A percentile compares a stretch with the other conserved stretches of the same genome.
phyloP scores from a whole-genome alignment of 495 filamentous ascomycete genomes.

The Zalerion maritima region DNA sequence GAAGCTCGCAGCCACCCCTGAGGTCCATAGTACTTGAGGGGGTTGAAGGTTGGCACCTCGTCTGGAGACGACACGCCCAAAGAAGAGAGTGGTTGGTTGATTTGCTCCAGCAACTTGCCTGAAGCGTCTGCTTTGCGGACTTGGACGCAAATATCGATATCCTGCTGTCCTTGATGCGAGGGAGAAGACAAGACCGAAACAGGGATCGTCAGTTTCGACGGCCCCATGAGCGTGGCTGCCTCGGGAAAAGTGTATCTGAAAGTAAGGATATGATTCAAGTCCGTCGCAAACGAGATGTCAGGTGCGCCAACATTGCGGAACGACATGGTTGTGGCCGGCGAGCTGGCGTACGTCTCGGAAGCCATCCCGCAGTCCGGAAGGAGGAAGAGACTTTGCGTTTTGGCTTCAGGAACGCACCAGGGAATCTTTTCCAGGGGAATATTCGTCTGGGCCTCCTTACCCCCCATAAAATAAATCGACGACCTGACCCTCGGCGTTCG shows the following conservation, averaged over 20 bases:
- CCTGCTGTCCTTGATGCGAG: conserved; percentile 22
- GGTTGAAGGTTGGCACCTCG: no score
- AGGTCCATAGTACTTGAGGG: no score
- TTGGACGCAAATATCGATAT: conserved; percentile 25
- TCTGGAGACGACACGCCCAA: conserved; percentile 9
- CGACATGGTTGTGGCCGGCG: conserved; percentile 24
- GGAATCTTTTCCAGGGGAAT: conserved; percentile 19
- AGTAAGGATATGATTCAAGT: no score
- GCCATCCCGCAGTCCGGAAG: conserved; percentile 16
- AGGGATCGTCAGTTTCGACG: no score
- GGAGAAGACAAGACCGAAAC: no score
- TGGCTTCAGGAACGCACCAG: conserved; percentile 13
- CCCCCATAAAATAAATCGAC: conserved; percentile 16
- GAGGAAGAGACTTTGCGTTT: conserved; percentile 20
- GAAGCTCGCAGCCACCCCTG: no score
- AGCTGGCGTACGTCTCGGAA: conserved; percentile 19
- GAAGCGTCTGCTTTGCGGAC: conserved; percentile 23
- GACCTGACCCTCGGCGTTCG: conserved; percentile 23
- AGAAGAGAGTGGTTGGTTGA: conserved; percentile 29
- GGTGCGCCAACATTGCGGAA: no score
- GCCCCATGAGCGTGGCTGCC: no score
- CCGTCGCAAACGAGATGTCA: no score
- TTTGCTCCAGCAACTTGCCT: conserved; percentile 19
- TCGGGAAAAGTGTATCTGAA: no score
- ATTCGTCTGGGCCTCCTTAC: conserved; percentile 6